These are phyloP conservation scores for Malus sieversii DNA, from an alignment of 306 rosid species.

Conservation along the genomic window DNA sequence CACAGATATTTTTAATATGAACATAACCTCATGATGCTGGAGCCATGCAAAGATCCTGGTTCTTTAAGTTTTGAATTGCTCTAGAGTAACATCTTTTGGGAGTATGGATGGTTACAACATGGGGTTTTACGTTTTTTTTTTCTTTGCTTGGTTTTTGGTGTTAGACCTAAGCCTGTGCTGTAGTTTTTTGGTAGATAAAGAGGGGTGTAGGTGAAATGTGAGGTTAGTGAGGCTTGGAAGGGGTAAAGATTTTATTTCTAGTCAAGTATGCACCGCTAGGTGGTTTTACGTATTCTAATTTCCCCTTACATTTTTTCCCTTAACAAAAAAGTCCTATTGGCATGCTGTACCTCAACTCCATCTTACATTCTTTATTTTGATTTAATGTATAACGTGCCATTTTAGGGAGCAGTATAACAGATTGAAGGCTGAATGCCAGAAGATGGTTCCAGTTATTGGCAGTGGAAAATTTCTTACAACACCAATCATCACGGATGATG, in stretches of 20 bases:
- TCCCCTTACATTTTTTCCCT: background rate
- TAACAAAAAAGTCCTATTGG: background rate
- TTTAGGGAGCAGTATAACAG: slow-evolving; percentile 63
- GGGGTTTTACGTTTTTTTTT: background rate
- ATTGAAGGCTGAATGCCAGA: slow-evolving; percentile 86
- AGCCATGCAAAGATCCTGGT: background rate
- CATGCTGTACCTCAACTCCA: background rate
- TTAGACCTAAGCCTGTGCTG: background rate
- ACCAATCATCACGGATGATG: slow-evolving; percentile 50
- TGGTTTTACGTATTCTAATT: background rate
- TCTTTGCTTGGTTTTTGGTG: background rate
- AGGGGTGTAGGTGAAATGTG: background rate
- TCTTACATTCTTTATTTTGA: slow-evolving; percentile 2
- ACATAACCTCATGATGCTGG: background rate
- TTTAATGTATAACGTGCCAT: slow-evolving; percentile 17
- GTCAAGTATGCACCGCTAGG: background rate
- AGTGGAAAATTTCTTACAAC: slow-evolving; percentile 60
- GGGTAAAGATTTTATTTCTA: background rate
- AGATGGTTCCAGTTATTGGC: slow-evolving; percentile 67
- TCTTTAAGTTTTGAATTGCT: slow-evolving; percentile 5
- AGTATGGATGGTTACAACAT: background rate
- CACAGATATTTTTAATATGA: background rate
- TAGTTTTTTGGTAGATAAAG: background rate
- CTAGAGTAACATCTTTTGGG: background rate
- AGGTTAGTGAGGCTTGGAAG: background rate